Percentiles rank a stretch among this genome's conserved stretches.
These are phyloP conservation scores for Zopfochytrium polystomum DNA, from an alignment of 371 early-diverging fungal genomes.

Conservation along the genomic window DNA sequence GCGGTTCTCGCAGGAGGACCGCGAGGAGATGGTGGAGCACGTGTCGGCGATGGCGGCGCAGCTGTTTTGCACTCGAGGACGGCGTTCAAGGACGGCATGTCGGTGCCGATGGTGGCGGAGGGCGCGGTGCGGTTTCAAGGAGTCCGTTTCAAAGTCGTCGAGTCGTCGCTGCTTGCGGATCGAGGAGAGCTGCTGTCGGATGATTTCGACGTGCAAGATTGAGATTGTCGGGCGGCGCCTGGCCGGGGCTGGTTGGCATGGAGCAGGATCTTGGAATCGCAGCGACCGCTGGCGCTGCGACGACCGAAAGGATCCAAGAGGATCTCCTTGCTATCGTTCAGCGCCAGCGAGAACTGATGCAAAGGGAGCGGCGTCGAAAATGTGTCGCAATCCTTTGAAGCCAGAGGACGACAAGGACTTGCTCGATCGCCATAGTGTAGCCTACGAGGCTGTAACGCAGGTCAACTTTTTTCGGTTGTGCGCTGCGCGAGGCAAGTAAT, in stretches of 20 bases:
- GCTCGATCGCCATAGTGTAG: background rate
- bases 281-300: background rate
- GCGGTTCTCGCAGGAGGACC: slow-evolving; percentile 8
- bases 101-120: slow-evolving; percentile 4
- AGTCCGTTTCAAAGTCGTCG: background rate
- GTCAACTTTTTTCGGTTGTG: slow-evolving; percentile 18
- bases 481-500: slow-evolving; percentile 15
- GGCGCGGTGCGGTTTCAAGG: background rate
- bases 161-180: too few species aligned
- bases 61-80: slow-evolving; percentile 25
- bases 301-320: slow-evolving; percentile 1
- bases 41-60: slow-evolving; percentile 3
- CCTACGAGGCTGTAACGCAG: slow-evolving; percentile 4
- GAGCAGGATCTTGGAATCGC: background rate
- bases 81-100: slow-evolving; percentile 8
- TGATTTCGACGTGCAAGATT: background rate
- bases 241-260: too few species aligned
- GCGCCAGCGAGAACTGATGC: too few species aligned
- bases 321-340: background rate
- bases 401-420: too few species aligned
- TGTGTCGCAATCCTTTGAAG: background rate
- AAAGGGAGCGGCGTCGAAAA: background rate
- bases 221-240: too few species aligned
- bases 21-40: slow-evolving; percentile 1
- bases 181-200: too few species aligned